Evolutionary conservation across 2,329 filamentous ascomycete genomes (phyloP), one percentile per base, ranked within the genome.

Genomic region (Pseudogymnoascus sp.): DNA sequence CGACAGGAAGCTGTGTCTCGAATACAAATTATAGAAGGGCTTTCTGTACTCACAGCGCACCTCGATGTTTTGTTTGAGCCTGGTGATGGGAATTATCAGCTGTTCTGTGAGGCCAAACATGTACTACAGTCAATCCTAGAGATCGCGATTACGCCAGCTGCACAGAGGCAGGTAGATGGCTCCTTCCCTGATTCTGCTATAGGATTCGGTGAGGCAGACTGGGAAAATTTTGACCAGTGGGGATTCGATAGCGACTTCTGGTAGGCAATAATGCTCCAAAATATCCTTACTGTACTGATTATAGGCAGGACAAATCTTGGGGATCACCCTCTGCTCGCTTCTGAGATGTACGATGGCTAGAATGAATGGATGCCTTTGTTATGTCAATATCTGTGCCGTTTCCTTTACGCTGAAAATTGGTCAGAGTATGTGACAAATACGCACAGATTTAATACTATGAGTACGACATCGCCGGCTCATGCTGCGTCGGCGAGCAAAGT

Each of bases 41-140:
- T 44, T 26, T 44, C 40, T 8, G 40, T 44, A 13, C 40, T 44
- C 40, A 44, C 40, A n/a, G 40, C 40, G 5, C 40, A 44, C 21
- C 40, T 44, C 40, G 40, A 44, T 44, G 40, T 44, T 44, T 44
- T 44, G 40, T 44, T 44, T 26, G 40, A 44, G 40, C 40, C 40
- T n/a, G 17, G 40, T 6, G 40, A 44, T 10, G 40, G 40, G 11
- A 44, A 44, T 44, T 44, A 44, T 44, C 40, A 44, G 40, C 40
- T 44, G 6, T 44, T 44, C 11, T 26, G 40, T 26, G 17, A 44
- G 40, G 40, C 40, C 21, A 44, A 44, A 44, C 40, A 13, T n/a
- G 40, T 44, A 44, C 40, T 44, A n/a, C 40, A 44, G 40, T 44
- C 40, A 26, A 44, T 44, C 40, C 21, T 44, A 44, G 40, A 44